Conservation (phyloP, 805 yeast genomes). For the Naumovozyma baii region DNA sequence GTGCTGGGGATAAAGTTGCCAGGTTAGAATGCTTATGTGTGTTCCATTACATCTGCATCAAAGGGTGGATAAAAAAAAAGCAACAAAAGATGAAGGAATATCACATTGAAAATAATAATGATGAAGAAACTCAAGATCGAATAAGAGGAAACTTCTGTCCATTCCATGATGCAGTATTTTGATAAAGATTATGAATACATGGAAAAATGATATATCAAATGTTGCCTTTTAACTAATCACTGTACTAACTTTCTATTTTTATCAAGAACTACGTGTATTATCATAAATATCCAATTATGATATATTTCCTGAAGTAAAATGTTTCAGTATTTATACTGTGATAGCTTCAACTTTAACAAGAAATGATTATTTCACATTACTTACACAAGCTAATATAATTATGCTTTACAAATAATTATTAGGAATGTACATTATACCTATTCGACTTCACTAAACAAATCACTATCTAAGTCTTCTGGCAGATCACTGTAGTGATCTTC, state of each 20-base stretch:
- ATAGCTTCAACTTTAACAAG: too few species aligned
- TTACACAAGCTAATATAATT: background rate
- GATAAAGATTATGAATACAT: too few species aligned
- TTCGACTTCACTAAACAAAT: conserved; percentile 37
- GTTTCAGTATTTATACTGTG: too few species aligned
- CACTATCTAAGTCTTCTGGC: conserved; percentile 40
- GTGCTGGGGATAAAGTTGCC: conserved; percentile 82
- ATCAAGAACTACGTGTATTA: too few species aligned
- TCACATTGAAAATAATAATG: background rate
- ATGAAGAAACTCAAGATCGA: conserved; percentile 1
- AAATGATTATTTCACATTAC: too few species aligned
- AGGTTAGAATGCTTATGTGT: conserved; percentile 90
- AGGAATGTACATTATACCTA: conserved; percentile 3
- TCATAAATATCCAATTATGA: too few species aligned
- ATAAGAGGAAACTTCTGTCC: conserved; percentile 39
- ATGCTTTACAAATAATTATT: background rate
- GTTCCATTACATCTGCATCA: conserved; percentile 84
- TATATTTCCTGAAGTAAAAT: background rate
- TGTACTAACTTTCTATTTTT: too few species aligned
- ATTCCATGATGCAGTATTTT: conserved; percentile 35
- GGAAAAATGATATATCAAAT: too few species aligned
- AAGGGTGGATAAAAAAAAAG: conserved; percentile 80
- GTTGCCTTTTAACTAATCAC: too few species aligned
- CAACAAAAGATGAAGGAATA: conserved; percentile 40
- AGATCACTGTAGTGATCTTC: conserved; percentile 32